phyloP scores from a whole-genome alignment of 306 rosid species.

The Inga leiocalycina region DNA sequence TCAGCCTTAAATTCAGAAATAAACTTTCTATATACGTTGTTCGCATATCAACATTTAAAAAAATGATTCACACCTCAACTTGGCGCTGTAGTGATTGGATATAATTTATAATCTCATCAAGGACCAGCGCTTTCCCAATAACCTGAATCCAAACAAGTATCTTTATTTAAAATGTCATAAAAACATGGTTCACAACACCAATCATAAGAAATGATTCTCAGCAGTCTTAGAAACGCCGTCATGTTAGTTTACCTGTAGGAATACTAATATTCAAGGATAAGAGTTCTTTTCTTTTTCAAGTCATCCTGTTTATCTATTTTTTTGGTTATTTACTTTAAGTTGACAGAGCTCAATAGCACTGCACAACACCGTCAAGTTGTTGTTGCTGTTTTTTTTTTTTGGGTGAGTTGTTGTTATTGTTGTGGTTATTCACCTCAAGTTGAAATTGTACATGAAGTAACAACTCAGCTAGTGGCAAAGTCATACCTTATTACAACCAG shows the following conservation, averaged over 20 bases:
- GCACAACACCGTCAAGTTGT: too few species aligned
- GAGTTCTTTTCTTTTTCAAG: neutral
- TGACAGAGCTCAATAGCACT: too few species aligned
- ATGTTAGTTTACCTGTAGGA: neutral
- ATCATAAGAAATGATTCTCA: conserved; percentile 12
- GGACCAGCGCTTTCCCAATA: conserved; percentile 91
- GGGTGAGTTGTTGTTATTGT: too few species aligned
- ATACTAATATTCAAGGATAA: conserved; percentile 7
- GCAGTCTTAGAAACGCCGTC: neutral
- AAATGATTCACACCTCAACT: conserved; percentile 67
- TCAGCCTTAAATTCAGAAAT: conserved; percentile 13
- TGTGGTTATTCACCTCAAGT: neutral
- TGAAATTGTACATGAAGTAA: neutral
- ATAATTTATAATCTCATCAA: conserved; percentile 94
- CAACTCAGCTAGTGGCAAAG: conserved; percentile 23
- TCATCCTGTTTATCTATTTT: neutral
- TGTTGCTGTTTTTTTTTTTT: too few species aligned
- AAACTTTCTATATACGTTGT: neutral
- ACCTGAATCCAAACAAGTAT: conserved; percentile 55
- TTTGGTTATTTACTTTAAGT: neutral
- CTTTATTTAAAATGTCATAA: conserved; percentile 10
- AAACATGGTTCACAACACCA: conserved; percentile 9
- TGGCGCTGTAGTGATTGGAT: conserved; percentile 90
- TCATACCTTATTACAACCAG: conserved; percentile 92
- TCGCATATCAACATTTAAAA: neutral